Evolutionary conservation across 345 rosid species (phyloP).

Genomic region (Murraya koenigii): DNA sequence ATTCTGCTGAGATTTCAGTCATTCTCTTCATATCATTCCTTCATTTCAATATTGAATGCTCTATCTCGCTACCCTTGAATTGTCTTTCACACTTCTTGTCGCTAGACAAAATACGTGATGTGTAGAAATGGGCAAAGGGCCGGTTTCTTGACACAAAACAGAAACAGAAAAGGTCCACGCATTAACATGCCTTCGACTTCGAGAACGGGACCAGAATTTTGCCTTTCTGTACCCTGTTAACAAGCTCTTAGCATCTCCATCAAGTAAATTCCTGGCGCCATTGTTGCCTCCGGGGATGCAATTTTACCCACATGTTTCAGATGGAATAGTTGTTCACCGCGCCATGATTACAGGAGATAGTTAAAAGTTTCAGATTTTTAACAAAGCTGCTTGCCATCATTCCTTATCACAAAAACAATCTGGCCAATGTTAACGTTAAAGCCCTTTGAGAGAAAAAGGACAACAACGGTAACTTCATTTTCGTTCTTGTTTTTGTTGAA

Average conservation of each 20-base stretch:
- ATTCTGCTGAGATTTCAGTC: not conserved
- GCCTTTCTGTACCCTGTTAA: not conserved
- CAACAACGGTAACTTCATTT: not conserved
- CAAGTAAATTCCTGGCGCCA: not conserved
- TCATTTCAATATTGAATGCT: not conserved
- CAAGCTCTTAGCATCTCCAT: not conserved
- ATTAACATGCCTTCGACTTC: not conserved
- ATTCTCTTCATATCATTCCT: not conserved
- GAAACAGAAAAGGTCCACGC: not conserved
- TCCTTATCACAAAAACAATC: not conserved
- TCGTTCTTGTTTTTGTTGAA: not conserved
- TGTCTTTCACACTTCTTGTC: not conserved
- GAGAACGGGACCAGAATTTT: not conserved
- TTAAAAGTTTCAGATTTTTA: not conserved
- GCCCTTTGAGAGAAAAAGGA: too few relatives aligned
- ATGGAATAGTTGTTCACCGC: not conserved
- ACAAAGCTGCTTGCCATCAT: not conserved
- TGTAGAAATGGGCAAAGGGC: not conserved
- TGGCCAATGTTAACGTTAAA: not conserved
- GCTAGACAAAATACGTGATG: too few relatives aligned
- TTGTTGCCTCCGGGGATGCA: not conserved
- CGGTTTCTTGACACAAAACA: not conserved
- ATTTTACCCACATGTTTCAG: not conserved
- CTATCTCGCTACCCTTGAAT: not conserved
- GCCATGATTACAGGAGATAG: not conserved